These are phyloP conservation scores for Russula sp. DNA, from an alignment of 768 basidiomycete species.

Conservation along the genomic window DNA sequence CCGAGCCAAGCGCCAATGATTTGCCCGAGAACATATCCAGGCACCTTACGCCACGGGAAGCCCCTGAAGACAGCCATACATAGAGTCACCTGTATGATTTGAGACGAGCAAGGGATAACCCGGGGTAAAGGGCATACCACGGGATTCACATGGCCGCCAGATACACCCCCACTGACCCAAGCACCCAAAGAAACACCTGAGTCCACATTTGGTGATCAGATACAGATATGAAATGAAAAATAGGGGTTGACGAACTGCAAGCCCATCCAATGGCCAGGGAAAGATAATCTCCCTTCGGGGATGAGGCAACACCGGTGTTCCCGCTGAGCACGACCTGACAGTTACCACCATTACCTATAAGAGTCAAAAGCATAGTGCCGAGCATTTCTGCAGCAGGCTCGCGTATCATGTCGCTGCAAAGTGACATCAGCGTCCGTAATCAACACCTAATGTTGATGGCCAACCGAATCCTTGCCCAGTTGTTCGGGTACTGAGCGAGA, in stretches of 20 bases:
- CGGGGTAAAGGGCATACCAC: slow-evolving; percentile 21
- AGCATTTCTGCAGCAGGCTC: slow-evolving; percentile 26
- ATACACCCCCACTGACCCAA: slow-evolving; percentile 58
- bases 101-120: not conserved
- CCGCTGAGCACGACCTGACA: slow-evolving; percentile 24
- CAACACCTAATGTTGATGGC: not conserved
- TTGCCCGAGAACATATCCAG: slow-evolving; percentile 57
- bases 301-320: slow-evolving; percentile 21
- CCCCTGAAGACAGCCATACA: slow-evolving; percentile 58
- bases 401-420: slow-evolving; percentile 8
- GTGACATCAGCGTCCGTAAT: not conserved
- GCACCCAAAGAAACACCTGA: slow-evolving; percentile 55
- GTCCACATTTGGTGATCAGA: slow-evolving; percentile 2
- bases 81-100: slow-evolving; percentile 49
- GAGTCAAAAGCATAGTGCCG: slow-evolving; percentile 24
- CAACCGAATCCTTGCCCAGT: slow-evolving; percentile 22
- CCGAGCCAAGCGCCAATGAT: slow-evolving; percentile 54
- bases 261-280: slow-evolving; percentile 24
- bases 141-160: slow-evolving; percentile 55
- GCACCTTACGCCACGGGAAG: slow-evolving; percentile 80
- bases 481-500: slow-evolving; percentile 18
- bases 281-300: slow-evolving; percentile 22
- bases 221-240: not conserved
- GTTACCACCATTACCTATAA: slow-evolving; percentile 22
- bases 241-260: slow-evolving; percentile 13